phyloP scores from a whole-genome alignment of 306 rosid genomes.

The Citrullus amarus region DNA sequence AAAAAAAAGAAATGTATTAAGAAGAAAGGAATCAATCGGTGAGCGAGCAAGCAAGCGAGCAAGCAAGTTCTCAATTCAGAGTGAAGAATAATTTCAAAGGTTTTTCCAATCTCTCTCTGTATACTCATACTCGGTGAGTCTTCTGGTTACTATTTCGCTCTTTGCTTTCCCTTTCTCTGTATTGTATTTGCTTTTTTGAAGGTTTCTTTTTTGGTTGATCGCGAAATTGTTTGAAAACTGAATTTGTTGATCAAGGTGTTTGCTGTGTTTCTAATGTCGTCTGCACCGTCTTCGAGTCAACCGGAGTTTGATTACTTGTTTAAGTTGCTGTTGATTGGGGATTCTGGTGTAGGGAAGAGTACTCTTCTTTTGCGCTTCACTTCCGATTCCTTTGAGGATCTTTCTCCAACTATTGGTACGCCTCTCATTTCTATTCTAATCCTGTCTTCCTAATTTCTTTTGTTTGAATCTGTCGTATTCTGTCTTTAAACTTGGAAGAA shows the following conservation, averaged over 20 bases:
- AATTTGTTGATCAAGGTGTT: neutral
- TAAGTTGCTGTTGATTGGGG: slow-evolving; percentile 71
- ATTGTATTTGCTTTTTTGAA: neutral
- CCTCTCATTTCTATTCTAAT: neutral
- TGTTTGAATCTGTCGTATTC: neutral
- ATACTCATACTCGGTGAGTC: neutral
- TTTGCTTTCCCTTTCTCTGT: neutral
- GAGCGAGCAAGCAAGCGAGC: neutral
- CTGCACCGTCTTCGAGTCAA: slow-evolving; percentile 35
- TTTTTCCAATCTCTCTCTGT: neutral
- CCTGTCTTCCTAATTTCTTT: neutral
- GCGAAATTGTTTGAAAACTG: neutral
- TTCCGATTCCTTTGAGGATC: slow-evolving; percentile 55
- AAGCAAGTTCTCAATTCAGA: neutral
- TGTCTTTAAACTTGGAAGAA: too few relatives aligned
- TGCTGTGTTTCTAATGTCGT: slow-evolving; percentile 25
- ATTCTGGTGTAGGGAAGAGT: slow-evolving; percentile 87
- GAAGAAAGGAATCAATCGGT: neutral
- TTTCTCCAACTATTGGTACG: slow-evolving; percentile 77
- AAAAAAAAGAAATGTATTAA: neutral
- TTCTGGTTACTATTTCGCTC: neutral
- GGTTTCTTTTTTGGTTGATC: neutral
- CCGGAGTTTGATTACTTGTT: slow-evolving; percentile 69
- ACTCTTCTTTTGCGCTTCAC: slow-evolving; percentile 59
- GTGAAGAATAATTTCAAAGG: neutral